Conservation (phyloP, 2,329 filamentous ascomycete species). For the Basipetospora chlamydospora region DNA sequence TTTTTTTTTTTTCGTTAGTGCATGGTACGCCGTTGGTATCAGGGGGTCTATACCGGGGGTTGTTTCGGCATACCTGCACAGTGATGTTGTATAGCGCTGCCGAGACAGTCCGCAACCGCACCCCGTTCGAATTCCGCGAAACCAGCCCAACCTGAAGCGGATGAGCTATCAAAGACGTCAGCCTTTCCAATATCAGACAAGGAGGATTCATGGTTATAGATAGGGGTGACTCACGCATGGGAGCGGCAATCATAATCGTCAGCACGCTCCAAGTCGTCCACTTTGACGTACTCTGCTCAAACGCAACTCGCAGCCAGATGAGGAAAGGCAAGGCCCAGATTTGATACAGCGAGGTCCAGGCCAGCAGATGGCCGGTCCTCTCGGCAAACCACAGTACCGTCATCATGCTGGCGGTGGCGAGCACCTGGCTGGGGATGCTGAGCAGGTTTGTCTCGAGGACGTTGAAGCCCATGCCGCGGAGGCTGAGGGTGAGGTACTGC, state of each 20-base stretch:
- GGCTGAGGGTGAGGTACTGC: conserved; percentile 37
- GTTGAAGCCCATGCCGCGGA: conserved; percentile 32
- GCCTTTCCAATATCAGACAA: background rate
- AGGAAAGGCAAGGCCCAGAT: conserved; percentile 41
- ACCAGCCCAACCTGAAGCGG: conserved; percentile 42
- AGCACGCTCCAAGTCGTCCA: conserved; percentile 21
- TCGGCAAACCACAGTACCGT: conserved; percentile 31
- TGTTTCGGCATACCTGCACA: conserved; percentile 18
- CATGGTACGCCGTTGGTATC: too few relatives aligned
- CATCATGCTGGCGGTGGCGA: conserved; percentile 17
- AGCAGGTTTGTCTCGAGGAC: conserved; percentile 33
- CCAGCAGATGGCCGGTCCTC: conserved; percentile 18
- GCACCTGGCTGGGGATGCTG: conserved; percentile 30
- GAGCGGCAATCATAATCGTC: conserved; percentile 19
- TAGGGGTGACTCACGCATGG: conserved; percentile 13
- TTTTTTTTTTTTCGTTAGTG: too few relatives aligned
- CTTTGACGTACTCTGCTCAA: conserved; percentile 13
- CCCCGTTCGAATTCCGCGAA: conserved; percentile 42
- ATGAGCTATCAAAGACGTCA: conserved; percentile 23
- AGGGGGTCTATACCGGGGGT: too few relatives aligned
- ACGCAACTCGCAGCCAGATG: conserved; percentile 24
- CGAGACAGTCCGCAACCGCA: conserved; percentile 42
- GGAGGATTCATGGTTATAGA: background rate
- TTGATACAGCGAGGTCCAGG: conserved; percentile 28
- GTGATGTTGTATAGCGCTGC: conserved; percentile 40